Evolutionary conservation across 148 eudicot species (phyloP).

Genomic region (Rhododendron vialii): DNA sequence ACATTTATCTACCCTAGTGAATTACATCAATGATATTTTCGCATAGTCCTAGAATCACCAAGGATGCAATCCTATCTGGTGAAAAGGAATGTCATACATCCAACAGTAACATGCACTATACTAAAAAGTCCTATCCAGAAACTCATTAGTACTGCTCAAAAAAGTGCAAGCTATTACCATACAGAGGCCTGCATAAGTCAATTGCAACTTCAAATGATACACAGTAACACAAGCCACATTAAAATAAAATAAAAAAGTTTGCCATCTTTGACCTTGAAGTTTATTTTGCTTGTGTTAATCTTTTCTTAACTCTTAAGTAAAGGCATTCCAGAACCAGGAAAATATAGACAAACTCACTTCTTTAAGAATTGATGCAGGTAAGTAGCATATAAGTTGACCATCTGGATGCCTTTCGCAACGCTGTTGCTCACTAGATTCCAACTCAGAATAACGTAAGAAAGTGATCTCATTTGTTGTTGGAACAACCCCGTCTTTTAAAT

Average conservation of each 20-base stretch:
- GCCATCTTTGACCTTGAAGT: neutral
- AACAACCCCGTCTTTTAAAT: conserved; percentile 85
- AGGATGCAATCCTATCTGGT: neutral
- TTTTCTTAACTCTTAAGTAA: neutral
- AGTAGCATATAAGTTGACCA: conserved; percentile 80
- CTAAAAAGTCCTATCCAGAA: neutral
- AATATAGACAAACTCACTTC: conserved; percentile 45
- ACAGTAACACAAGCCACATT: neutral
- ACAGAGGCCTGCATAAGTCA: neutral
- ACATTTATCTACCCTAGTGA: neutral
- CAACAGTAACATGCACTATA: neutral
- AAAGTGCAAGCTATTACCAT: neutral
- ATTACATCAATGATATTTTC: neutral
- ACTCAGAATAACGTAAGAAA: conserved; percentile 73
- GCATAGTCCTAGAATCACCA: neutral
- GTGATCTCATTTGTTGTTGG: conserved; percentile 98
- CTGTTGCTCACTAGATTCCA: conserved; percentile 49
- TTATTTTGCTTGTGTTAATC: neutral
- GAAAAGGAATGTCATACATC: neutral
- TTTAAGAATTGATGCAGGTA: conserved; percentile 77
- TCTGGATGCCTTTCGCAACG: conserved; percentile 82
- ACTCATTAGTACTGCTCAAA: neutral
- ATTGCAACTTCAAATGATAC: neutral
- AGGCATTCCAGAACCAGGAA: neutral
- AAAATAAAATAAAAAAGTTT: neutral